Base-by-base conservation (phyloP, 2,329 filamentous ascomycete species). In the Fusarium compactum region DNA sequence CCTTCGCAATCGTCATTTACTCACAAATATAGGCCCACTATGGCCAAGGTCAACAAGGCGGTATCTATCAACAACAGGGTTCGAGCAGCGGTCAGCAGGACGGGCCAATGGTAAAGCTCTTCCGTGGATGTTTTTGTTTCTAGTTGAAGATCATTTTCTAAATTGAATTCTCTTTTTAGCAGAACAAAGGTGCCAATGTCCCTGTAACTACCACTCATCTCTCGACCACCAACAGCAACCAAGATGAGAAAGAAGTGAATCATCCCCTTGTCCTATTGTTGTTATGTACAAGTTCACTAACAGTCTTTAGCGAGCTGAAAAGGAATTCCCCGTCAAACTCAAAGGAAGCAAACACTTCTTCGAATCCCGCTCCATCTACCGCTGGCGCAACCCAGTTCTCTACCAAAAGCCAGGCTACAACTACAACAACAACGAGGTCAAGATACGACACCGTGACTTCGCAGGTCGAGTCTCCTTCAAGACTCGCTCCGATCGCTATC, bases 21-120 rank as follows among this genome's bases (percentile, higher is more conserved):
- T 73, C 3, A 74, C 52, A 11, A 50, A 4, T 15, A 1, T 18
- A 74, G 72, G 44, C 67, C 48, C 70, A 71, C 20, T 58, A 59
- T 46, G 62, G 62, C n/a, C 72, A 74, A 45, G 65, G 65, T 25
- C 72, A 74, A 45, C 70, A 74, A 53, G 68, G 60, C 40, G 53
- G 56, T 32, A 30, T 71, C 20, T 73, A 73, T 59, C 62, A 62
- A 27, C 72, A 74, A n/a, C 72, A 74, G 44, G 72, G 62, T 24
- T 59, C 60, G 15, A 48, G 63, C 41, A 59, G 63, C 57, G 70
- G 70, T 61, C 71, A 67, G 62, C 71, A 73, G 61, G 73, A 74
- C 20, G 69, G 73, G 45, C 57, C 63, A 67, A 74, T 74, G 73
- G 73, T 75, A 75, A 75, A 75, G 71, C 64, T 75, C 65, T 75